Evolutionary conservation across 257 asterid species (phyloP), one percentile per base, ranked within the genome.

Genomic region (Datura wrightii): DNA sequence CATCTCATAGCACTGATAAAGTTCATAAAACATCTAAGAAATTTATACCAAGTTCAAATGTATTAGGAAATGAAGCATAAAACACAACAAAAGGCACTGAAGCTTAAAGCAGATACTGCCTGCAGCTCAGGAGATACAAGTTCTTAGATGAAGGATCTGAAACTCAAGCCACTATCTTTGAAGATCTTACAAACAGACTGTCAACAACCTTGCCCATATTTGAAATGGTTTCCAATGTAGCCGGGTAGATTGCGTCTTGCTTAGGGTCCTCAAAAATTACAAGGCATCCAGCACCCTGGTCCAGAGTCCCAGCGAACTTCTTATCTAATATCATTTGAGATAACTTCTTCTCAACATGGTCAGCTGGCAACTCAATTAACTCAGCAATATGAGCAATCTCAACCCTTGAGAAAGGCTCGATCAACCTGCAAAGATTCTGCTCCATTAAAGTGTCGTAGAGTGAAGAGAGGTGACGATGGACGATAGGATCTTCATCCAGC

Each of bases 261-360:
- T 89, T 89, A 1, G 89, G 92, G 67, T 89, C 92, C 31, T 89
- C 92, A 19, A 89, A 89, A 55, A 89, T 87, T 31, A 89, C 86
- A 60, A 89, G 92, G 85, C 90, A 89, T 79, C 92, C 92, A 24
- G 92, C 90, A 37, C 92, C 92, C 70, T 89, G 92, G 86, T 89
- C 90, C 72, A 89, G 82, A 65, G 92, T 89, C 6, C 92, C 92
- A 2, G 92, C 92, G 41, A 90, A 90, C 85, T 88, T 88, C 90
- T 88, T 90, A 67, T 90, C 92, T 83, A 90, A 82, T 59, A 90
- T 90, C 92, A 90, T 90, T 83, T 88, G 89, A 42, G 92, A 88
- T 16, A 90, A 58, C 79, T 90, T 90, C 90, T 88, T 88, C 89
- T 90, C 90, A n/a, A 88, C 90, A 39, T 88, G 89, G 24, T 88